These are phyloP conservation scores for Picea abies DNA, from an alignment of 83 land plant species.

Conservation along the genomic window DNA sequence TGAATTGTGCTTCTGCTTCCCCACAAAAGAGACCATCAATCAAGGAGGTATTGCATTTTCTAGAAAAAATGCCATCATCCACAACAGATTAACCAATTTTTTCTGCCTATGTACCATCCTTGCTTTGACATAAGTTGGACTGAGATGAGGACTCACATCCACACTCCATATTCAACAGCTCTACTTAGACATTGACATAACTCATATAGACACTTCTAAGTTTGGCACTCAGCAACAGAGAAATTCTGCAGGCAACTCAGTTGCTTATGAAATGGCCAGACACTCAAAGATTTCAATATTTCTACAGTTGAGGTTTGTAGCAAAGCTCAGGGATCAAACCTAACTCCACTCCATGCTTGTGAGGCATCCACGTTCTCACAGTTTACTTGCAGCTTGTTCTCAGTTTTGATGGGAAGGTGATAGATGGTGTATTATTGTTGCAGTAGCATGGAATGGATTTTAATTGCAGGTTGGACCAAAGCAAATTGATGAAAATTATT, in stretches of 20 bases:
- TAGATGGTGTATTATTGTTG: background rate
- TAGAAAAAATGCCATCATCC: conserved; percentile 42
- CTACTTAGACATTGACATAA: background rate
- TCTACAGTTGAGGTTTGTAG: background rate
- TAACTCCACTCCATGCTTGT: too few relatives aligned
- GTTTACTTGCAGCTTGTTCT: background rate
- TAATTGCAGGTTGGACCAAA: background rate
- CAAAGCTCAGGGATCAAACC: too few relatives aligned
- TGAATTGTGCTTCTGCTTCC: conserved; percentile 39
- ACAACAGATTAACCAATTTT: conserved; percentile 12
- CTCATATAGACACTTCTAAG: background rate
- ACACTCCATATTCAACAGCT: background rate
- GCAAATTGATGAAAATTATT: background rate
- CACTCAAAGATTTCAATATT: background rate
- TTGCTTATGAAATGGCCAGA: background rate
- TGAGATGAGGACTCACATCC: background rate
- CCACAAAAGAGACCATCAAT: conserved; percentile 63
- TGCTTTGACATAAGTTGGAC: conserved; percentile 1
- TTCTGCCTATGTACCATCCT: background rate
- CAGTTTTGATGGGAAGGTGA: background rate
- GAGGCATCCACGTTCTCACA: too few relatives aligned
- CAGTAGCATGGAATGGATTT: background rate
- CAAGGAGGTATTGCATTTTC: conserved; percentile 55
- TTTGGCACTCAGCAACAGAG: background rate
- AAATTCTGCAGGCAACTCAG: background rate